Evolutionary conservation across 257 asterid genomes (phyloP).

Genomic region (Paulownia fortunei): DNA sequence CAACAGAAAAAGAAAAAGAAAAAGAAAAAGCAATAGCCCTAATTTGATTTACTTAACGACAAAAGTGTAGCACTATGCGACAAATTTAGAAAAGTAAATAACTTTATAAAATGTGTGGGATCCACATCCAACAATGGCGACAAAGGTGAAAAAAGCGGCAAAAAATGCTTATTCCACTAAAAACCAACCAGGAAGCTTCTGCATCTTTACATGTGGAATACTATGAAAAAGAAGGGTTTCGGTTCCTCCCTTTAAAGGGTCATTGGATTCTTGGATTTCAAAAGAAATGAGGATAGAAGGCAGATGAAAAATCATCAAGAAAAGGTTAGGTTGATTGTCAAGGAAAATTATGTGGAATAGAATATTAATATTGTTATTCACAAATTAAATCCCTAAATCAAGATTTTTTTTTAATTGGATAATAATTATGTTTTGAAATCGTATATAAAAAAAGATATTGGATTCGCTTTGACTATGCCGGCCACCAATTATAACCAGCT

Average conservation of each 20-base stretch:
- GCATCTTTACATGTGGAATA: constrained; percentile 1
- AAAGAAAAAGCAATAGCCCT: neutral
- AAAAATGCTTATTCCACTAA: constrained; percentile 7
- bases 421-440: no score
- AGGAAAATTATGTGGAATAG: no score
- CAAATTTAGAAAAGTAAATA: neutral
- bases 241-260: neutral
- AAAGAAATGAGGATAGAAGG: neutral
- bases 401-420: no score
- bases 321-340: neutral
- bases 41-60: neutral
- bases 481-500: neutral
- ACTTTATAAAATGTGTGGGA: neutral
- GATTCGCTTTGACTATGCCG: neutral
- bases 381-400: no score
- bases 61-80: neutral
- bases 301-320: neutral
- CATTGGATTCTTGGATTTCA: constrained; percentile 20
- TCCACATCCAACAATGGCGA: neutral
- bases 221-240: neutral
- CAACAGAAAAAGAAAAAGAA: no score
- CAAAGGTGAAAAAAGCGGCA: neutral
- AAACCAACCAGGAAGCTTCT: constrained; percentile 17
- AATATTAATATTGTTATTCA: no score
- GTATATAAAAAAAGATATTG: neutral